Conservation (phyloP, 2,329 filamentous ascomycete species). For the Cercospora sp. region DNA sequence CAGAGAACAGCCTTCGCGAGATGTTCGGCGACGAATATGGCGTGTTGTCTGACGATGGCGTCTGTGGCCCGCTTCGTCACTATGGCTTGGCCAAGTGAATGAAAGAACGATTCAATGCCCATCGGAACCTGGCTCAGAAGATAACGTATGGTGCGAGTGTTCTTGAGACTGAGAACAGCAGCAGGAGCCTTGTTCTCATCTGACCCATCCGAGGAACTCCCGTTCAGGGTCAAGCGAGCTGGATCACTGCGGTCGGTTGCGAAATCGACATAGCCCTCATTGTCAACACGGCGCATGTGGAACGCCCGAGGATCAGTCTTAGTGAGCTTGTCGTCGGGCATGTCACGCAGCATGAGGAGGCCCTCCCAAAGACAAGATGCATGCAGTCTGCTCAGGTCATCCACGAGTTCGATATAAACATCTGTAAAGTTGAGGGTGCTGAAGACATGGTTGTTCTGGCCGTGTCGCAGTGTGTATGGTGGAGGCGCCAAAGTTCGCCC, state of each 20-base stretch:
- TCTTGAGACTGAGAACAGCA: constrained; percentile 58
- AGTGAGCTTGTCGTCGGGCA: constrained; percentile 68
- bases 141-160: constrained; percentile 74
- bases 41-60: constrained; percentile 61
- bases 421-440: constrained; percentile 80
- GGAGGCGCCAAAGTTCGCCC: constrained; percentile 35
- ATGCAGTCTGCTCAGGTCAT: constrained; percentile 74
- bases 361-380: constrained; percentile 83
- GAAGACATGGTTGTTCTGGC: constrained; percentile 67
- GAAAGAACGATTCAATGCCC: constrained; percentile 81
- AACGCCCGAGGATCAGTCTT: constrained; percentile 45
- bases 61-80: constrained; percentile 70
- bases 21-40: constrained; percentile 62
- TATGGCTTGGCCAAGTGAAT: constrained; percentile 79
- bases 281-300: constrained; percentile 34
- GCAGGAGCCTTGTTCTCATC: constrained; percentile 18
- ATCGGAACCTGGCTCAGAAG: constrained; percentile 77
- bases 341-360: constrained; percentile 68
- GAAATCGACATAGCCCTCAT: constrained; percentile 34
- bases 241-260: constrained; percentile 22
- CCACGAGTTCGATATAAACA: constrained; percentile 73
- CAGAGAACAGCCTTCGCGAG: constrained; percentile 62
- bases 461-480: constrained; percentile 33
- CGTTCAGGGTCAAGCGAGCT: constrained; percentile 8
- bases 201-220: constrained; percentile 11